Evolutionary conservation across 1,284 basidiomycete species (phyloP).

Genomic region (Moniliophthora roreri): DNA sequence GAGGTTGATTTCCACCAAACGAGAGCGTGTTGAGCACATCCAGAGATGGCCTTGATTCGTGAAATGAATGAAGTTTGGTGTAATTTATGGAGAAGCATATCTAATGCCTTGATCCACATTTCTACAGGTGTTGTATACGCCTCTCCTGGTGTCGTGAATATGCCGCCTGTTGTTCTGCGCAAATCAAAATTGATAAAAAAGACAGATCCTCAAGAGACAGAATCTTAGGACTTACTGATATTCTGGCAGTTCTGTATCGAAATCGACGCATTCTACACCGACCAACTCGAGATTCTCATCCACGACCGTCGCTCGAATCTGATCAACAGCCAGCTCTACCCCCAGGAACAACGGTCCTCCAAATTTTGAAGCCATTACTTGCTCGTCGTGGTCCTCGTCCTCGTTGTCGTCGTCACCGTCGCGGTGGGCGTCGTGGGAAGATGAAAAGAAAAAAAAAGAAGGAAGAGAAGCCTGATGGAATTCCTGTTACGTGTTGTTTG

Average conservation of each 20-base stretch:
- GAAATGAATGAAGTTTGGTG: conserved; percentile 63
- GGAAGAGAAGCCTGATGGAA: too few species aligned
- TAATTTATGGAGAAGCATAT: conserved; percentile 73
- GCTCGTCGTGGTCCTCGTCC: neutral
- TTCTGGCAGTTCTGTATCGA: conserved; percentile 63
- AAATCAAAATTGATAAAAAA: conserved; percentile 7
- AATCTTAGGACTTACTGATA: neutral
- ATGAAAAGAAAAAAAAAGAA: neutral
- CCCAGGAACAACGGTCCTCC: conserved; percentile 60
- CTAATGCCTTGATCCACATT: conserved; percentile 80
- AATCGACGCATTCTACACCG: conserved; percentile 76
- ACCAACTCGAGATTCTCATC: conserved; percentile 78
- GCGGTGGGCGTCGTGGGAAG: neutral
- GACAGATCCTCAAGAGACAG: conserved; percentile 7
- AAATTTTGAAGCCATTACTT: neutral
- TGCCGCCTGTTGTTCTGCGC: conserved; percentile 74
- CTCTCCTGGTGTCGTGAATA: conserved; percentile 81
- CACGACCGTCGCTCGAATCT: conserved; percentile 75
- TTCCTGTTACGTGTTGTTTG: too few species aligned
- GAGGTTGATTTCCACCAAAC: conserved; percentile 82
- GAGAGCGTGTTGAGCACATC: conserved; percentile 75
- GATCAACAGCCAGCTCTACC: conserved; percentile 78
- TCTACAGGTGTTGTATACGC: conserved; percentile 82
- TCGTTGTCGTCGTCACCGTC: neutral
- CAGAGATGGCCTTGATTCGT: conserved; percentile 71